A percentile compares a stretch with the other conserved stretches of the same genome.
phyloP scores from a whole-genome alignment of 371 early-diverging fungal species.

The Syncephalastrum sp. region DNA sequence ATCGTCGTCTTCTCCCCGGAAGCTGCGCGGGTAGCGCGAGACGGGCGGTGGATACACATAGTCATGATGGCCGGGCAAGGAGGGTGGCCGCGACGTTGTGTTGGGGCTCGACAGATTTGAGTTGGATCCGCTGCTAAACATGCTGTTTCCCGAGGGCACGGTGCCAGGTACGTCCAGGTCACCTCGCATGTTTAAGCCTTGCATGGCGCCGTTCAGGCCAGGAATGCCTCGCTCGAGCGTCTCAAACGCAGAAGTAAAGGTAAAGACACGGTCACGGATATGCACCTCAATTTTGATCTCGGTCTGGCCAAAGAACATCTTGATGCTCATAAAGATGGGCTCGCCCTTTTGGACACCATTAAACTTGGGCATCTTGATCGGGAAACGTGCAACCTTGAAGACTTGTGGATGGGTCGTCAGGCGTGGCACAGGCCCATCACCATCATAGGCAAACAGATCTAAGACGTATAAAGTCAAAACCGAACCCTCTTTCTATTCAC shows the following conservation, averaged over 20 bases:
- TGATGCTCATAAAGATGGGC: slow-evolving; percentile 51
- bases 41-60: slow-evolving; percentile 6
- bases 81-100: slow-evolving; percentile 14
- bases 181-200: slow-evolving; percentile 23
- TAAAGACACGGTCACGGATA: slow-evolving; percentile 47
- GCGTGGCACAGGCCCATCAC: slow-evolving; percentile 40
- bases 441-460: slow-evolving; percentile 54
- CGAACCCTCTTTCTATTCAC: slow-evolving; percentile 5
- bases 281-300: slow-evolving; percentile 53
- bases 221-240: slow-evolving; percentile 39
- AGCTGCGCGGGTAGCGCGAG: slow-evolving; percentile 16
- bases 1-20: slow-evolving; percentile 13
- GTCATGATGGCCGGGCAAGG: slow-evolving; percentile 7
- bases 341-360: slow-evolving; percentile 41
- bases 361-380: slow-evolving; percentile 53
- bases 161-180: slow-evolving; percentile 16
- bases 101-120: slow-evolving; percentile 13
- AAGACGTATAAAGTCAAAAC: slow-evolving; percentile 2
- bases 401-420: slow-evolving; percentile 47
- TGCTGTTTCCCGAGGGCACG: slow-evolving; percentile 1
- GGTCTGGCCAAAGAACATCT: slow-evolving; percentile 55
- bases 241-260: slow-evolving; percentile 52
- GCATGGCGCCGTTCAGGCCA: slow-evolving; percentile 23
- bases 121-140: slow-evolving; percentile 9
- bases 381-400: slow-evolving; percentile 49